Evolutionary conservation across 2,329 filamentous ascomycete genomes (phyloP).

Genomic region (Alternaria sp.): DNA sequence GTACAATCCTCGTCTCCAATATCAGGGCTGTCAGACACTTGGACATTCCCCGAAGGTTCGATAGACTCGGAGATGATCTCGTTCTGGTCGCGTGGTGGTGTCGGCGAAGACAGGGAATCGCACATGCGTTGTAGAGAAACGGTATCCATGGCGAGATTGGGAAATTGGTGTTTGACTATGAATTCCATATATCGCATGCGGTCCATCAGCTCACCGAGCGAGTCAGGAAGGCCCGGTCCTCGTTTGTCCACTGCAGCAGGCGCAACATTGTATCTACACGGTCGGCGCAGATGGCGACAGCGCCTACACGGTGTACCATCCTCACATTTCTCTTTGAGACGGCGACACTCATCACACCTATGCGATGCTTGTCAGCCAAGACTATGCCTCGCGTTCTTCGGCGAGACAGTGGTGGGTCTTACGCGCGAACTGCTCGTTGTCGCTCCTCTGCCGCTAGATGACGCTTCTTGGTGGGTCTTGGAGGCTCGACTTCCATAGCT

Average conservation of each 20-base stretch:
- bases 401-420: constrained; percentile 7
- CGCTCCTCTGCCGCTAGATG: constrained; percentile 19
- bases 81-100: not conserved
- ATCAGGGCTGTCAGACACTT: constrained; percentile 12
- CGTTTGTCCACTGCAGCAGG: constrained; percentile 10
- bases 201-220: constrained; percentile 14
- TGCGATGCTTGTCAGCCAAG: constrained; percentile 8
- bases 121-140: constrained; percentile 12
- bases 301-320: constrained; percentile 63
- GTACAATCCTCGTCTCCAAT: constrained; percentile 18
- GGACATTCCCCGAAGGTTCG: not conserved
- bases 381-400: not conserved
- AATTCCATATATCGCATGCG: constrained; percentile 15
- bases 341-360: constrained; percentile 64
- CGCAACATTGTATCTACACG: constrained; percentile 47
- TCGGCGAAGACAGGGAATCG: constrained; percentile 11
- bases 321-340: constrained; percentile 66
- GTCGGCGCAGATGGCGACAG: constrained; percentile 61
- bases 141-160: constrained; percentile 12
- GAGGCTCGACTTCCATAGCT: constrained; percentile 15
- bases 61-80: not conserved
- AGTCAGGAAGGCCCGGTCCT: not conserved
- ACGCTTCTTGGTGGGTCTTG: constrained; percentile 22
- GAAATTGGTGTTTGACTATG: constrained; percentile 15
- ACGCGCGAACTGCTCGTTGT: constrained; percentile 24